Evolutionary conservation across 345 rosid species (phyloP), one percentile per base, ranked within the genome.

Genomic region (Populus tremula): DNA sequence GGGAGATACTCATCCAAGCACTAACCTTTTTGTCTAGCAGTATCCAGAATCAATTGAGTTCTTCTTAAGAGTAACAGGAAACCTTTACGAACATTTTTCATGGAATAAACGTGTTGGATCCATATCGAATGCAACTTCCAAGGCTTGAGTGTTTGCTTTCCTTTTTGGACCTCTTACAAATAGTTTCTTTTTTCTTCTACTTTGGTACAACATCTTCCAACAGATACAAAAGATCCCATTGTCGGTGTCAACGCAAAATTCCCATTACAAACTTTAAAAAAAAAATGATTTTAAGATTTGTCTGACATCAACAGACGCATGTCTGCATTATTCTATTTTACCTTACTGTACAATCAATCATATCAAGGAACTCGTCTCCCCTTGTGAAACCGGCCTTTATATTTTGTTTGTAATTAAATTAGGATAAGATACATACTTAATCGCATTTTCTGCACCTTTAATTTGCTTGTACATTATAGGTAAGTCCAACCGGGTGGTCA

Each of bases 401-500:
- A 25, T 62, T 23, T 5, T 18, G 43, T 0, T 67, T 67, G 16
- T 3, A 18, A 1, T 38, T 33, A 9, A 35, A 17, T 23, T 20
- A 17, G 43, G 25, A 17, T 36, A 35, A 36, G 27, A 6, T 38
- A 31, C 13, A 27, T 66, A 31, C 23, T 29, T 10, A 6, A 73
- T 25, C 4, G 0, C 43, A 61, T 41, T 74, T 38, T 27, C 9
- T 56, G 3, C 14, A 29, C 47, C 5, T 66, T 50, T 21, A 25
- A 29, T 81, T 23, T 73, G 35, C 27, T 66, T 43, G 47, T 77
- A 50, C 17, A 25, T 14, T 76, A 54, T 86, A 95, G 99, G 96
- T 91, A 83, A 88, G 80, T 75, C 82, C 91, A 82, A 70, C 90
- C 4, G 99, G 99, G 81, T 95, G 99, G 98, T 90, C 96, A 0